A percentile compares a stretch with the other conserved stretches of the same genome.
Evolutionary conservation across 768 basidiomycete species (phyloP).

Genomic region (Phlegmacium glaucopus): DNA sequence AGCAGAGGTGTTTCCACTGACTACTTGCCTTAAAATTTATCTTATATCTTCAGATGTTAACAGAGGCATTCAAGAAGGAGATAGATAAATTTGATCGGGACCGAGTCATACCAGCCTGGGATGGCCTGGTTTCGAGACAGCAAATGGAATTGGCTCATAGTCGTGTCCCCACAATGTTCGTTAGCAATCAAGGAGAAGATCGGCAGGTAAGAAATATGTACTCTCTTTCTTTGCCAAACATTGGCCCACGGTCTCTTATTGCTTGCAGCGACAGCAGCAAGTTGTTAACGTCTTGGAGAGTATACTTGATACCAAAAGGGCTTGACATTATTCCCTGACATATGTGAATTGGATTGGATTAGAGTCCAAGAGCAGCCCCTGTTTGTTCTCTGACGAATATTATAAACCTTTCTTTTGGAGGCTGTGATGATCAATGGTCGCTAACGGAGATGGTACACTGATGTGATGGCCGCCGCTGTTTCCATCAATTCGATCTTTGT

Average conservation of each 20-base stretch:
- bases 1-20: constrained; percentile 35
- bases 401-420: no score
- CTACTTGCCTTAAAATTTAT: background rate
- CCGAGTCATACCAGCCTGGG: constrained; percentile 72
- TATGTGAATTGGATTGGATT: no score
- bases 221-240: background rate
- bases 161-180: constrained; percentile 71
- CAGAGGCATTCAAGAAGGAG: constrained; percentile 61
- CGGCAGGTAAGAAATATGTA: constrained; percentile 49
- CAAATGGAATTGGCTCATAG: constrained; percentile 59
- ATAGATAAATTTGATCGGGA: constrained; percentile 67
- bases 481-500: no score
- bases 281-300: constrained; percentile 70
- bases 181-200: constrained; percentile 43
- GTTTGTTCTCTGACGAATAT: no score
- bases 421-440: no score
- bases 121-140: constrained; percentile 67
- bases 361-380: no score
- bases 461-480: no score
- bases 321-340: background rate
- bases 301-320: constrained; percentile 29
- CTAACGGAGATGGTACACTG: no score
- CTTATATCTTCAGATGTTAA: constrained; percentile 50
- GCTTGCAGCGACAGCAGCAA: constrained; percentile 58
- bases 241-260: background rate